phyloP scores from a whole-genome alignment of 352 stramenopile genomes.

The Phytophthora crassamura region DNA sequence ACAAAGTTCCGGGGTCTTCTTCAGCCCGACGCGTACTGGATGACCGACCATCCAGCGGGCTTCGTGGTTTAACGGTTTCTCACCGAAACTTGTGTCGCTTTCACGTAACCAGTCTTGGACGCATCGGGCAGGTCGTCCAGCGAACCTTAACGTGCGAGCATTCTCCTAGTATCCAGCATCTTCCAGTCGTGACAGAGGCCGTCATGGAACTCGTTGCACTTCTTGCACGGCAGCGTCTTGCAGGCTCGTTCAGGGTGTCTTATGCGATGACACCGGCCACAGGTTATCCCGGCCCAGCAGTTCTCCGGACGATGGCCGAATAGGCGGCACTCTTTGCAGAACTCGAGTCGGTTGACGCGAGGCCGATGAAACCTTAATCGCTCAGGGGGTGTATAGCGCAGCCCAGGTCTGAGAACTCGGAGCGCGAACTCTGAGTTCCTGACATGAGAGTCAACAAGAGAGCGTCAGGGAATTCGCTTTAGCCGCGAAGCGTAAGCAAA shows the following conservation, averaged over 20 bases:
- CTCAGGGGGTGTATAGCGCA: too few relatives aligned
- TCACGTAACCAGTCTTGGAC: background rate
- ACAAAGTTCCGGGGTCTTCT: background rate
- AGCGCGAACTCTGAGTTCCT: too few relatives aligned
- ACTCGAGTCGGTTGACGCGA: background rate
- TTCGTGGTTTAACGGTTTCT: background rate
- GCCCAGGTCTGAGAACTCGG: too few relatives aligned
- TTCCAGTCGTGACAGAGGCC: conserved; percentile 1
- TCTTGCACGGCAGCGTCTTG: background rate
- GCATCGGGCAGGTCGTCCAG: background rate
- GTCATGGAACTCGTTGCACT: conserved; percentile 4
- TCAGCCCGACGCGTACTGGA: background rate
- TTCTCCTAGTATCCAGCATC: background rate
- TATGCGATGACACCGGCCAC: background rate
- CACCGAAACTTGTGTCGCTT: background rate
- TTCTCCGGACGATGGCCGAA: background rate
- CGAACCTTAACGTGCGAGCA: background rate
- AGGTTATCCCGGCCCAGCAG: background rate
- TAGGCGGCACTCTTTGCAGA: background rate
- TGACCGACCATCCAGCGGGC: background rate
- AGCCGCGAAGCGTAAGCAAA: too few relatives aligned
- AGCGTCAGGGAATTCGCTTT: too few relatives aligned
- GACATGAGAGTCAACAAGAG: too few relatives aligned
- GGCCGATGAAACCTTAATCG: too few relatives aligned
- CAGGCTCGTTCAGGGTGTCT: background rate